These are phyloP conservation scores for Stephanocyclus meneghinianus DNA, from an alignment of 352 stramenopile species.

Conservation along the genomic window DNA sequence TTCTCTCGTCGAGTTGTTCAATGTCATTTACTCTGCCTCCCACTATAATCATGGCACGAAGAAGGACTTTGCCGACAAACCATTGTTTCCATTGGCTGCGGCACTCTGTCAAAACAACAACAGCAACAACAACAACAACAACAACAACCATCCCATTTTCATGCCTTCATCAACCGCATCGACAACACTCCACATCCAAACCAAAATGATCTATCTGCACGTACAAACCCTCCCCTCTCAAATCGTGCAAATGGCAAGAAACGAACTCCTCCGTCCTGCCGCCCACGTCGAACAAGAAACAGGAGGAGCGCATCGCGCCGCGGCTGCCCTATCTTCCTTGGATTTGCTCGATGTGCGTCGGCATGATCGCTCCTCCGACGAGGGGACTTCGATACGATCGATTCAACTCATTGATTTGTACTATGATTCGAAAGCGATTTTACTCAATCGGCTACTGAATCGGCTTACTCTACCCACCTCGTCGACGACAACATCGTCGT, in stretches of 20 bases:
- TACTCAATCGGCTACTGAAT: constrained; percentile 22
- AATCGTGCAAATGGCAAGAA: constrained; percentile 58
- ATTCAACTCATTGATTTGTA: constrained; percentile 62
- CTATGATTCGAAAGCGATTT: background rate
- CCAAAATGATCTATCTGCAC: constrained; percentile 78
- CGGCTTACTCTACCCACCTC: constrained; percentile 40
- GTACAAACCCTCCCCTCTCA: constrained; percentile 68
- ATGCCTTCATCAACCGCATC: constrained; percentile 12
- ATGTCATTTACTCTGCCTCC: background rate
- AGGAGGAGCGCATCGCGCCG: constrained; percentile 7
- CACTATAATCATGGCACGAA: background rate
- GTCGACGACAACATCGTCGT: background rate
- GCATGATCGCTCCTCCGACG: background rate
- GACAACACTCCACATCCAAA: constrained; percentile 54
- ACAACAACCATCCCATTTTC: background rate
- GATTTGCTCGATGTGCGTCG: background rate
- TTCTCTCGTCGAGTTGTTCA: background rate
- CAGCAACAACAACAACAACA: background rate
- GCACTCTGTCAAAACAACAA: background rate
- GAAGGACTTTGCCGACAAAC: background rate
- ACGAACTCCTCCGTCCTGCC: constrained; percentile 38
- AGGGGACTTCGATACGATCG: constrained; percentile 44
- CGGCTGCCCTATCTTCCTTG: background rate
- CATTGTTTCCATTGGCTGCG: constrained; percentile 6
- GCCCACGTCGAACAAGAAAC: background rate